These are phyloP conservation scores for Peziza echinospora DNA, from an alignment of 495 filamentous ascomycete genomes.

Conservation along the genomic window DNA sequence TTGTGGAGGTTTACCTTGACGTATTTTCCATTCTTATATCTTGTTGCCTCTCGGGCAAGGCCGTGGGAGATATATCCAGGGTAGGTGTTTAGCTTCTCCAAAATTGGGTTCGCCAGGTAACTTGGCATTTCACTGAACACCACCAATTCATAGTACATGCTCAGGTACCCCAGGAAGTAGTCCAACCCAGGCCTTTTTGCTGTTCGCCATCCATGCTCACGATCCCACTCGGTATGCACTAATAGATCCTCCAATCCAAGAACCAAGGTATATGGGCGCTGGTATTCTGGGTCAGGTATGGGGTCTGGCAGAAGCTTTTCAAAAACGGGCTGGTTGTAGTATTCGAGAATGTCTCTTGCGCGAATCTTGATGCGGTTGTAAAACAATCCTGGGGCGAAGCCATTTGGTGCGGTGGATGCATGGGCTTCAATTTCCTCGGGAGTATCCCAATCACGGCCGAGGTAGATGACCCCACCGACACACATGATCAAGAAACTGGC, in stretches of 20 bases:
- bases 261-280: constrained; percentile 79
- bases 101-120: constrained; percentile 61
- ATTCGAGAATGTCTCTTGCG: constrained; percentile 46
- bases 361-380: constrained; percentile 48
- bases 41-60: constrained; percentile 79
- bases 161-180: constrained; percentile 90
- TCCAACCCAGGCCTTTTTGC: constrained; percentile 90
- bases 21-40: constrained; percentile 86
- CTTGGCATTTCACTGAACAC: constrained; percentile 76
- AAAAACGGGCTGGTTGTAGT: constrained; percentile 94
- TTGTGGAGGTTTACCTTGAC: constrained; percentile 49
- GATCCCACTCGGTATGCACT: constrained; percentile 79
- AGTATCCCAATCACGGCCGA: constrained; percentile 68
- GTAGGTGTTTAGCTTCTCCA: constrained; percentile 89
- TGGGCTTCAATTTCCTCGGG: constrained; percentile 41
- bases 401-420: constrained; percentile 48
- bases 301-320: constrained; percentile 79
- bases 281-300: constrained; percentile 43
- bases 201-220: constrained; percentile 84
- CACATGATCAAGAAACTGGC: constrained; percentile 27
- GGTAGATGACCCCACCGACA: constrained; percentile 33
- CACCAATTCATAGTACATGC: constrained; percentile 92
- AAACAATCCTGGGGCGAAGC: constrained; percentile 45
- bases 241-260: constrained; percentile 84
- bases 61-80: constrained; percentile 80